phyloP scores from a whole-genome alignment of 306 rosid genomes.

The Castanospermum australe region DNA sequence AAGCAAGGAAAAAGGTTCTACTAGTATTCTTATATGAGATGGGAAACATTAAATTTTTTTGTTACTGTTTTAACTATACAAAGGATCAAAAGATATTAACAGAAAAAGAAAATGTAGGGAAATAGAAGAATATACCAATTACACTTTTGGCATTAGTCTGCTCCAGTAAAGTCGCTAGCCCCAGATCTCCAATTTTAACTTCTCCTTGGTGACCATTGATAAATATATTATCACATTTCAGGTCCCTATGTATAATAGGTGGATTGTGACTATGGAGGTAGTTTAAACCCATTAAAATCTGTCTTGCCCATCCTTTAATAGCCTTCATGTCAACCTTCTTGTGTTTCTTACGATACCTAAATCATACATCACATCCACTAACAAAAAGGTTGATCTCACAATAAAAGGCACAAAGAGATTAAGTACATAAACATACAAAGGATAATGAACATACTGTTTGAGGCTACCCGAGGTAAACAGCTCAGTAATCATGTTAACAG shows the following conservation, averaged over 20 bases:
- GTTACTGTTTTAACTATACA: background rate
- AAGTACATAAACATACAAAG: background rate
- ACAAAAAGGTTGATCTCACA: slow-evolving; percentile 23
- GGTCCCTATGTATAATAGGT: slow-evolving; percentile 53
- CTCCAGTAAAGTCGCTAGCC: slow-evolving; percentile 49
- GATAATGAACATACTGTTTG: slow-evolving; percentile 63
- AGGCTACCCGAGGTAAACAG: slow-evolving; percentile 86
- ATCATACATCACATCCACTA: slow-evolving; percentile 40
- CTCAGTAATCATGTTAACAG: slow-evolving; percentile 87
- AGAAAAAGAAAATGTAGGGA: background rate
- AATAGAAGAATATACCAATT: slow-evolving; percentile 36
- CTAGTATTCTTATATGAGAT: background rate
- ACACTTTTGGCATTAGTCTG: slow-evolving; percentile 46
- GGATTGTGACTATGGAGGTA: slow-evolving; percentile 47
- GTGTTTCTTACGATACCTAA: slow-evolving; percentile 48
- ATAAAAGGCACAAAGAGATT: slow-evolving; percentile 3
- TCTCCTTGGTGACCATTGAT: slow-evolving; percentile 57
- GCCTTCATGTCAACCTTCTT: slow-evolving; percentile 52
- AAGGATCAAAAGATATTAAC: background rate
- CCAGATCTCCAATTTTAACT: slow-evolving; percentile 58
- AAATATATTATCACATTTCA: slow-evolving; percentile 54
- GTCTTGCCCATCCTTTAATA: slow-evolving; percentile 53
- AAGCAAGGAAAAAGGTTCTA: background rate
- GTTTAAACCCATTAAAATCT: slow-evolving; percentile 43
- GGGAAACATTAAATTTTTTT: background rate